Percentiles rank a stretch among this genome's conserved stretches.
These are phyloP conservation scores for Ceratobasidium papillatum DNA, from an alignment of 1,284 basidiomycete species.

Conservation along the genomic window DNA sequence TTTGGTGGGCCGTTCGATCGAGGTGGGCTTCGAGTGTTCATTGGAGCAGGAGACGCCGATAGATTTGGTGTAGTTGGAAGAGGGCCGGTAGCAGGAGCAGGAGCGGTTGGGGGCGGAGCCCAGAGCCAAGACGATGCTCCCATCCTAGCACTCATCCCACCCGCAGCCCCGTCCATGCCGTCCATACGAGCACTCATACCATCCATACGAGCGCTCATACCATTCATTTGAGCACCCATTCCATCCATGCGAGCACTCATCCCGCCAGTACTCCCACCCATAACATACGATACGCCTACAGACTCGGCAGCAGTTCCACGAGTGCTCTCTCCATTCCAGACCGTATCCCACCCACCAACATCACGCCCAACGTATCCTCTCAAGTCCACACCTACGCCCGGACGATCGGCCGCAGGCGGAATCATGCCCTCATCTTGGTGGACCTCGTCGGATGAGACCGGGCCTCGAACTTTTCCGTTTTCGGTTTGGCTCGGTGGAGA, in stretches of 20 bases:
- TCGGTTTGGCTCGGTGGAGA: neutral
- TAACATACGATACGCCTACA: neutral
- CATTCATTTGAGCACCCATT: no score
- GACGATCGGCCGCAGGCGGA: conserved; percentile 26
- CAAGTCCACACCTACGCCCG: conserved; percentile 1
- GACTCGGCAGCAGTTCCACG: neutral
- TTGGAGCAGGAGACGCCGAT: neutral
- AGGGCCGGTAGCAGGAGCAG: neutral
- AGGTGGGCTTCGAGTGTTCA: neutral
- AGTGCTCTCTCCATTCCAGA: neutral
- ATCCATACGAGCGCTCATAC: no score
- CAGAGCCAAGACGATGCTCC: conserved; percentile 12
- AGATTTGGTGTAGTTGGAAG: neutral
- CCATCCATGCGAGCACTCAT: neutral
- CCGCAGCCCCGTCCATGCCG: neutral
- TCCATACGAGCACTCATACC: no score
- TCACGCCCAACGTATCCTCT: conserved; percentile 35
- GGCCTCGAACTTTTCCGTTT: neutral
- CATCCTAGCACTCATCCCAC: neutral
- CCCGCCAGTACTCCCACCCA: neutral
- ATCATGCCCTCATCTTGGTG: conserved; percentile 19
- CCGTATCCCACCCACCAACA: conserved; percentile 7
- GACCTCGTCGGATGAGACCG: neutral
- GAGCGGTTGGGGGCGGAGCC: neutral
- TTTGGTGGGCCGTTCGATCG: conserved; percentile 19